Base-by-base conservation (phyloP, 805 yeast species). In the Grigorovia yakushimaensis region DNA sequence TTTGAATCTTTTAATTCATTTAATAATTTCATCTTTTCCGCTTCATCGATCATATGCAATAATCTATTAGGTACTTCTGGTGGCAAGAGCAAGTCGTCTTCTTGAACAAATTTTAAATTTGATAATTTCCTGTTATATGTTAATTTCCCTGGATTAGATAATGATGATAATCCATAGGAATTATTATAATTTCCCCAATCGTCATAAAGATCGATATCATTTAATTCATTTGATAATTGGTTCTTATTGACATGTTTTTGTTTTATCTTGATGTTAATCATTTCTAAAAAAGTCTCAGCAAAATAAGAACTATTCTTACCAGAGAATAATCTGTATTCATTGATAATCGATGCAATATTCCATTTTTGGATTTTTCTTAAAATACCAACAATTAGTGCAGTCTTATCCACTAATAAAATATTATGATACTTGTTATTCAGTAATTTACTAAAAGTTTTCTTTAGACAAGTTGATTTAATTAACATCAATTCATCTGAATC, bases 331-430 rank as follows among this genome's bases (percentile, higher is more conserved):
- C 96, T 71, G 65, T 88, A 93, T 62, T 91, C 98, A 56, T 82
- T 83, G 20, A 88, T 76, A 5, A 91, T 79, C 18, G 94, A 82
- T 21, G 89, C 79, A 60, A 84, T 83, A 55, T 81, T 82, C 98
- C 97, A 91, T 65, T 84, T 84, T 64, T 87, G 93, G 38, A 89
- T 71, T 60, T 83, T 81, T 45, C 98, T 71, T 33, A 93, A 66
- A 2, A 89, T 71, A 0, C 97, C 96, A 10, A 88, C 77, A 18
- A 89, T 73, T 11, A 93, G 78, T 49, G 84, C 82, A 6, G 89
- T 81, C 37, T 84, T 77, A 60, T 93, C 98, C 20, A 93, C 79
- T 13, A 91, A 63, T 41, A 91, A 68, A 5, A 85, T 62, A 45
- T 88, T 88, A 57, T 83, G 81, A 53, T 82, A 70, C 22, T 74